Percentiles rank a stretch among this genome's conserved stretches.
phyloP scores from a whole-genome alignment of 2,329 filamentous ascomycete genomes.

The Neonectria magnoliae region DNA sequence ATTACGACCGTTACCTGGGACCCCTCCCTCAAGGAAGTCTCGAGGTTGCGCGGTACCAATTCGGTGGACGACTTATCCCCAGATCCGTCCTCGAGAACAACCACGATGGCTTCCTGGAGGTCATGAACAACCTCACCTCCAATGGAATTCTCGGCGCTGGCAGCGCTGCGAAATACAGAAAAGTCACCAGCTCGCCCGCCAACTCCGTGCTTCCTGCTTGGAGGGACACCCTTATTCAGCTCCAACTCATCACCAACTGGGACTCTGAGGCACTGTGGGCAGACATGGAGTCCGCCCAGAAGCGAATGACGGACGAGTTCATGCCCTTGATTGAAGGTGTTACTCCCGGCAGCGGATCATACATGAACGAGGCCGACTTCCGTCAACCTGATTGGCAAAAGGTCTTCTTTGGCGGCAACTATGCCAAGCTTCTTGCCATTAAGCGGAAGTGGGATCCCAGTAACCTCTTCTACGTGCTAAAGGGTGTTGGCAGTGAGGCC shows the following conservation, averaged over 20 bases:
- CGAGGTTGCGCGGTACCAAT: not conserved
- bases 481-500: constrained; percentile 62
- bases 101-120: constrained; percentile 39
- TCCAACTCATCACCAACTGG: constrained; percentile 23
- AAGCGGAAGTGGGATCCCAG: constrained; percentile 62
- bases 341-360: constrained; percentile 55
- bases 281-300: constrained; percentile 44
- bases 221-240: not conserved
- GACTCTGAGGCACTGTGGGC: constrained; percentile 39
- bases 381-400: constrained; percentile 54
- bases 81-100: constrained; percentile 39
- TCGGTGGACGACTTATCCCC: not conserved
- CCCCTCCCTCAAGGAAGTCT: not conserved
- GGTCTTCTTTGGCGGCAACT: constrained; percentile 59
- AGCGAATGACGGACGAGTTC: constrained; percentile 42
- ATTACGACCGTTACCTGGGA: not conserved
- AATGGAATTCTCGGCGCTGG: not conserved
- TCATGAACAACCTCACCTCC: constrained; percentile 32
- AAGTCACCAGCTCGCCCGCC: not conserved
- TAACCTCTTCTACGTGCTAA: constrained; percentile 57
- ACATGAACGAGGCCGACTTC: constrained; percentile 64
- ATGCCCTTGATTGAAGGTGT: constrained; percentile 43
- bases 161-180: not conserved
- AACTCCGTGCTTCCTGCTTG: not conserved
- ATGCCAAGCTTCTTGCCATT: constrained; percentile 51